phyloP scores from a whole-genome alignment of 768 basidiomycete genomes.

The Terana coerulea region DNA sequence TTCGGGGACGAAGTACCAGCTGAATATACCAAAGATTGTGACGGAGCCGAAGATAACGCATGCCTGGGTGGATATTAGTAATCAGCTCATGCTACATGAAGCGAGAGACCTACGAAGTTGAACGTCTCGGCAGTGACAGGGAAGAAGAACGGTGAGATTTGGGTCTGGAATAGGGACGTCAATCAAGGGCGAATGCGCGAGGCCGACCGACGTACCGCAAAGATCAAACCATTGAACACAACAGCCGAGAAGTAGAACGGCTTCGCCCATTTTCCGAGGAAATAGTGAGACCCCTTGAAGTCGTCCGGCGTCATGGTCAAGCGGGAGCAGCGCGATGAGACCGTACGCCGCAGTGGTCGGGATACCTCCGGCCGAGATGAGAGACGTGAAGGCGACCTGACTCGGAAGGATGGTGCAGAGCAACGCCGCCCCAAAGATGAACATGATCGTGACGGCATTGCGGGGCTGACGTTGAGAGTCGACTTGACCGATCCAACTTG shows the following conservation, averaged over 20 bases:
- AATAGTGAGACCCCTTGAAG: conserved; percentile 73
- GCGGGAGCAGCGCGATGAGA: conserved; percentile 71
- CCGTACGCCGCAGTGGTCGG: conserved; percentile 90
- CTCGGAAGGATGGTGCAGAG: conserved; percentile 90
- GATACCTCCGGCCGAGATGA: conserved; percentile 81
- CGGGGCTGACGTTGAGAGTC: conserved; percentile 68
- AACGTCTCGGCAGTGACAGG: conserved; percentile 73
- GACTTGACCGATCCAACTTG: conserved; percentile 77
- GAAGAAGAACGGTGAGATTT: conserved; percentile 85
- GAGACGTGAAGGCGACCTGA: conserved; percentile 88
- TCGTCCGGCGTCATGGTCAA: conserved; percentile 73
- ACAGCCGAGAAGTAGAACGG: conserved; percentile 67
- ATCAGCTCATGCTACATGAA: background rate
- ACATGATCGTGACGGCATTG: conserved; percentile 87
- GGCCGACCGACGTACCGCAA: conserved; percentile 50
- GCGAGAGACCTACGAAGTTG: conserved; percentile 67
- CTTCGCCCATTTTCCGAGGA: conserved; percentile 59
- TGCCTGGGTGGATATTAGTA: conserved; percentile 39
- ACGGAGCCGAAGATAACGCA: conserved; percentile 75
- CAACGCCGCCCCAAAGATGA: conserved; percentile 65
- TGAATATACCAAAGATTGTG: conserved; percentile 70
- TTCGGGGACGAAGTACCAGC: conserved; percentile 78
- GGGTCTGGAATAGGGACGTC: conserved; percentile 44
- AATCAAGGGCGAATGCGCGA: conserved; percentile 1
- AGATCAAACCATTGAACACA: conserved; percentile 71